A percentile compares a stretch with the other conserved stretches of the same genome.
Conservation (phyloP, 2,329 filamentous ascomycete genomes). For the Nectriaceae sp. region DNA sequence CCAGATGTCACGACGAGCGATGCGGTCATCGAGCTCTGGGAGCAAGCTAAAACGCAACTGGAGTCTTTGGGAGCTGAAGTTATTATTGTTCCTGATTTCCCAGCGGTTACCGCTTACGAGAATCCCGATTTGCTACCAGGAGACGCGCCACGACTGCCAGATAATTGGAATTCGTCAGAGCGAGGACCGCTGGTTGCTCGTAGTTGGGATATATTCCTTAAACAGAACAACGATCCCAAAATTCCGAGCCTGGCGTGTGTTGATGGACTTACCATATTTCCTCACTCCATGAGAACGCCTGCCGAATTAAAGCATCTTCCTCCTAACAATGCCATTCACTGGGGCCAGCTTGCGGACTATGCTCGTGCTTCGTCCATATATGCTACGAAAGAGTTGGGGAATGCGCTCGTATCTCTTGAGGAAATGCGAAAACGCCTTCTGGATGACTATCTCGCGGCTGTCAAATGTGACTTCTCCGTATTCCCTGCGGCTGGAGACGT, state of each 20-base stretch:
- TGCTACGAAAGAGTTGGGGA: background rate
- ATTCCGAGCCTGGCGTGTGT: background rate
- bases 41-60: background rate
- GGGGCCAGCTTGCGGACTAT: conserved; percentile 18
- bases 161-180: conserved; percentile 37
- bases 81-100: conserved; percentile 38
- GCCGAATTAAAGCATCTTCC: conserved; percentile 19
- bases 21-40: background rate
- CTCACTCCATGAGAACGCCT: conserved; percentile 17
- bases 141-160: conserved; percentile 24
- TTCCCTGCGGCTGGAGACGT: conserved; percentile 13
- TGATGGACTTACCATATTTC: background rate
- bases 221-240: background rate
- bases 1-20: background rate
- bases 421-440: background rate
- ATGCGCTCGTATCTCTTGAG: background rate
- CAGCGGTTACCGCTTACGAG: conserved; percentile 47
- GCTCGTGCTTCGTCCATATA: conserved; percentile 9
- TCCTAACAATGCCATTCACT: conserved; percentile 21
- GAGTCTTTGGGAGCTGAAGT: background rate
- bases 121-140: conserved; percentile 44
- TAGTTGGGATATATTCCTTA: background rate
- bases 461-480: background rate
- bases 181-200: background rate
- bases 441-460: background rate